Conservation (phyloP, 345 rosid genomes). For the Eucalyptus erythrocorys region DNA sequence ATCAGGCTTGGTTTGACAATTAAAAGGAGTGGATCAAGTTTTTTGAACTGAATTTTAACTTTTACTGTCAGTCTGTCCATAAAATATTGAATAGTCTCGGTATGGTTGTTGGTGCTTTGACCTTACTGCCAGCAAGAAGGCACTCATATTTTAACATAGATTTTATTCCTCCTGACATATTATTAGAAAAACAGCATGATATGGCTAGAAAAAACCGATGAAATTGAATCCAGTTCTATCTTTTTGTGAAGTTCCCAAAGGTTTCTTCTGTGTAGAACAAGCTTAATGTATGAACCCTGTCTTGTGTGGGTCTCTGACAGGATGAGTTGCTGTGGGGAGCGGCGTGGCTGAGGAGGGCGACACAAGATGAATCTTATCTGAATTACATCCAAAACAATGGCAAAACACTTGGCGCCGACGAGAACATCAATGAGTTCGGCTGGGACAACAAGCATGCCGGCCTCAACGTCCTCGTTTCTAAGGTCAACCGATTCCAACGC, state of each 20-base stretch:
- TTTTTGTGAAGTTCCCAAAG: not conserved
- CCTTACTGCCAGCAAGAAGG: not conserved
- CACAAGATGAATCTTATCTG: conserved; percentile 51
- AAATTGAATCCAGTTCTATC: not conserved
- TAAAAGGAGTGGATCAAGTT: not conserved
- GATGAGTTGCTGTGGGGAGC: conserved; percentile 99
- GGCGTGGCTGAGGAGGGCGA: conserved; percentile 86
- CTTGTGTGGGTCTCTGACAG: conserved; percentile 10
- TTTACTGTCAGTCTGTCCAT: not conserved
- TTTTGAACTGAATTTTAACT: not conserved
- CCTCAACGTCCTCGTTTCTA: conserved; percentile 79
- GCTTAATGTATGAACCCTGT: not conserved
- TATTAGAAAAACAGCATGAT: not conserved
- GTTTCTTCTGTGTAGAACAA: not conserved
- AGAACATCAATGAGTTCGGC: conserved; percentile 88
- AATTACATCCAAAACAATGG: conserved; percentile 66
- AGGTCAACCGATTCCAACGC: conserved; percentile 22
- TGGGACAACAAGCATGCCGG: conserved; percentile 99
- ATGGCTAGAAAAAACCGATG: not conserved
- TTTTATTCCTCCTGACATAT: not conserved
- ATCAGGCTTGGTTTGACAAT: not conserved
- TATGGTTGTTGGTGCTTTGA: not conserved
- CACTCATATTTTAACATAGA: not conserved
- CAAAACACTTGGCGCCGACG: conserved; percentile 81
- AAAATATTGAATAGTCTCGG: not conserved